phyloP scores from a whole-genome alignment of 2,329 filamentous ascomycete species.

The Fusarium sp. region DNA sequence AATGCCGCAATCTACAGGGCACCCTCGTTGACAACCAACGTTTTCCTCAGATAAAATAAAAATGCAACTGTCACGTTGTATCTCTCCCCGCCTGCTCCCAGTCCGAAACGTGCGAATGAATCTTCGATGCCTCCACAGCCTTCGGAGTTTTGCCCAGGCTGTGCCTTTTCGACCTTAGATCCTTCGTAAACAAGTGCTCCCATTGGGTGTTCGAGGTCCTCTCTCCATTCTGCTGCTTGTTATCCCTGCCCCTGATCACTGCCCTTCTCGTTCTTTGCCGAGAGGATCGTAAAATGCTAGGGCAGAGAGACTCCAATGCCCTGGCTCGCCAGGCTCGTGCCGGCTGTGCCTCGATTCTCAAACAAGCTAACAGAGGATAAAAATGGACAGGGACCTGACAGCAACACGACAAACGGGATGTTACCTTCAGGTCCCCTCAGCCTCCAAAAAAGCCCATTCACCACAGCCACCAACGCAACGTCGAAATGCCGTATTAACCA shows the following conservation, averaged over 20 bases:
- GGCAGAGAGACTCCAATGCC: background rate
- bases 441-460: background rate
- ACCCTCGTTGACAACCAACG: background rate
- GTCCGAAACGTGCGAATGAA: background rate
- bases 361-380: background rate
- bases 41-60: background rate
- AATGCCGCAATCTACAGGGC: background rate
- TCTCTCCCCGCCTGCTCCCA: background rate
- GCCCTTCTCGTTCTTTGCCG: background rate
- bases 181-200: background rate
- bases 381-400: background rate
- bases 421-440: background rate
- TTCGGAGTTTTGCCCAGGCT: slow-evolving; percentile 1
- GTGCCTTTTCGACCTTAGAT: background rate
- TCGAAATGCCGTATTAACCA: background rate
- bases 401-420: too few relatives aligned
- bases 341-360: background rate
- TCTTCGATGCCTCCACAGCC: background rate
- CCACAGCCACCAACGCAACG: background rate
- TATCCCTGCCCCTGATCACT: background rate
- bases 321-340: background rate
- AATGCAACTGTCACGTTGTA: background rate
- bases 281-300: background rate
- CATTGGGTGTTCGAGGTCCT: background rate
- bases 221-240: background rate